Conservation (phyloP, 2,329 filamentous ascomycete species). For the Sordariomycetes sp. region DNA sequence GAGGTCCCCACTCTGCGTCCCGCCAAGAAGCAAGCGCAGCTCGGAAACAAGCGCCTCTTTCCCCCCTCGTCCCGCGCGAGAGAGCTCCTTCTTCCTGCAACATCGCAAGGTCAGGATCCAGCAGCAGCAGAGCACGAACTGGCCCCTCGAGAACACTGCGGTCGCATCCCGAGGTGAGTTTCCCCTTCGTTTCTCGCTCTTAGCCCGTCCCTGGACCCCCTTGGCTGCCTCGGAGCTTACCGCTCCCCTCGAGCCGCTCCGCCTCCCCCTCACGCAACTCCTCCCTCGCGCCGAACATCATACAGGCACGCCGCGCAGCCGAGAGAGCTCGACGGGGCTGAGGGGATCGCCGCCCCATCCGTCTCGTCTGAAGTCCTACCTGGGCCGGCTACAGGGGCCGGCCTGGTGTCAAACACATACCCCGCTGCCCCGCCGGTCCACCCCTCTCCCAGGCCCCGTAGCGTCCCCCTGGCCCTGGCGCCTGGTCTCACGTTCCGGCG, state of each 20-base stretch:
- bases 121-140: too few species aligned
- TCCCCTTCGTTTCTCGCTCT: not conserved
- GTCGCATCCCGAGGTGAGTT: not conserved
- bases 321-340: not conserved
- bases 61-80: too few species aligned
- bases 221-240: not conserved
- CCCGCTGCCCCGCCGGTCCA: not conserved
- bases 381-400: not conserved
- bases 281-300: slow-evolving; percentile 13
- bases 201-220: not conserved
- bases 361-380: slow-evolving; percentile 2
- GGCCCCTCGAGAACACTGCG: not conserved
- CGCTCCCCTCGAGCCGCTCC: not conserved
- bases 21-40: too few species aligned
- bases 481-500: not conserved
- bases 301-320: slow-evolving; percentile 9
- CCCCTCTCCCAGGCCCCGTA: not conserved
- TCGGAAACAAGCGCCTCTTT: too few species aligned
- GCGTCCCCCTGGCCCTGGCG: not conserved
- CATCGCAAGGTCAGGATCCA: too few species aligned
- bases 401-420: not conserved
- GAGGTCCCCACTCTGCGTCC: too few species aligned
- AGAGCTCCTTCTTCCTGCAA: too few species aligned
- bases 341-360: not conserved
- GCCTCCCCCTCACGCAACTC: slow-evolving; percentile 6